Base-by-base conservation (phyloP, 2,329 filamentous ascomycete genomes). In the Verticillium nonalfalfae region DNA sequence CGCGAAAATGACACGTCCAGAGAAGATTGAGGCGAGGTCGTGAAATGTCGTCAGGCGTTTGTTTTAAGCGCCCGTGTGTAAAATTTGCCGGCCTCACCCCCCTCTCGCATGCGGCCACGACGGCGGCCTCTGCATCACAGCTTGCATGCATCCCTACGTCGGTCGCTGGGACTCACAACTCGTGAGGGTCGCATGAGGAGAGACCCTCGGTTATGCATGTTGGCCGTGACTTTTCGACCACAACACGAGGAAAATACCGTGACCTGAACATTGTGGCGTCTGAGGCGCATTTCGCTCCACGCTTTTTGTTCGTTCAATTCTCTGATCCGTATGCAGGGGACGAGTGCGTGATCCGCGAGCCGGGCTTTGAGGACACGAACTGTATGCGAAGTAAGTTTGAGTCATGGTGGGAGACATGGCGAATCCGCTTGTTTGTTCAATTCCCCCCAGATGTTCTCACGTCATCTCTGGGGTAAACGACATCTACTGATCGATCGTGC, bases 201-300 rank as follows among this genome's bases (percentile, higher is more conserved):
- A 70, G 72, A 65, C 73, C 73, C 70, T 75, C 73, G 72, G 73
- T 65, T 75, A 75, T 75, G 73, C 73, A 75, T 67, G 65, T 59
- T 60, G 61, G n/a, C 62, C 60, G 59, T 61, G 59, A 59, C 59
- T 59, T 39, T 33, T 55, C 62, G 56, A 59, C 60, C 54, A 54
- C 54, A 56, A 6, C 18, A 21, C 45, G 18, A 21, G 15, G 9
- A 36, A 52, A 21, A 11, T 18, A 52, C 45, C 10, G 18, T 52
- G 18, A 21, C 45, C 21, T 52, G n/a, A 26, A 62, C 58, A 63
- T 63, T 62, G 61, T 61, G 63, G 62, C 62, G 56, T 21, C 57
- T 64, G 62, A 62, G 58, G 62, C 58, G 63, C 61, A 56, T 55
- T 36, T 62, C 26, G 60, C 39, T 56, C 36, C 56, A 55, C 40